Conservation (phyloP, 441 rosid genomes). For the Adansonia grandidieri region DNA sequence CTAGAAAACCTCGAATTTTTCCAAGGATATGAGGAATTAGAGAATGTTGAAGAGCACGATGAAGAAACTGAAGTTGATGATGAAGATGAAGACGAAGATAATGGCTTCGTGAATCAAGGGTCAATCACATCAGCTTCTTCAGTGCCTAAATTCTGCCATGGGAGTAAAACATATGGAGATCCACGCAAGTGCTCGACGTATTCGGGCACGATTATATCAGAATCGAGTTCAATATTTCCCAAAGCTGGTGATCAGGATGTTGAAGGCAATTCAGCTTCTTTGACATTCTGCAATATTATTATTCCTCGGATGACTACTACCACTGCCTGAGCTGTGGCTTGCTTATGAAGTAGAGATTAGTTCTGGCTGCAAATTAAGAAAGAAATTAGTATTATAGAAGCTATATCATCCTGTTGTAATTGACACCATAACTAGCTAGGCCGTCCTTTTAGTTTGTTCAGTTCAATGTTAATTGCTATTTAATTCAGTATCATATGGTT, state of each 20-base stretch:
- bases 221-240: conserved; percentile 14
- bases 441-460: neutral
- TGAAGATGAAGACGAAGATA: neutral
- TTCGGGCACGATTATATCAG: conserved; percentile 19
- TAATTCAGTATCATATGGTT: neutral
- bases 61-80: conserved; percentile 26
- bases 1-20: neutral
- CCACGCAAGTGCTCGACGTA: conserved; percentile 34
- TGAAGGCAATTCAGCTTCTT: conserved; percentile 18
- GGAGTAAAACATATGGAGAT: conserved; percentile 22
- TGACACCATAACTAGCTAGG: neutral
- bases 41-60: conserved; percentile 9
- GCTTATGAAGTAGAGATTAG: conserved; percentile 2
- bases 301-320: neutral
- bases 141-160: conserved; percentile 23
- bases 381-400: neutral
- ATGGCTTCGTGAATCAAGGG: neutral
- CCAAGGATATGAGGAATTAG: conserved; percentile 22
- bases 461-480: neutral
- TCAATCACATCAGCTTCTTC: conserved; percentile 18
- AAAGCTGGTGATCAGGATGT: conserved; percentile 18
- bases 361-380: neutral
- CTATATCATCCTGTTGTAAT: neutral
- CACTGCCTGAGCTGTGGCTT: neutral
- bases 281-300: neutral